Conservation (phyloP, 352 stramenopile genomes). For the Globisporangium nunn region DNA sequence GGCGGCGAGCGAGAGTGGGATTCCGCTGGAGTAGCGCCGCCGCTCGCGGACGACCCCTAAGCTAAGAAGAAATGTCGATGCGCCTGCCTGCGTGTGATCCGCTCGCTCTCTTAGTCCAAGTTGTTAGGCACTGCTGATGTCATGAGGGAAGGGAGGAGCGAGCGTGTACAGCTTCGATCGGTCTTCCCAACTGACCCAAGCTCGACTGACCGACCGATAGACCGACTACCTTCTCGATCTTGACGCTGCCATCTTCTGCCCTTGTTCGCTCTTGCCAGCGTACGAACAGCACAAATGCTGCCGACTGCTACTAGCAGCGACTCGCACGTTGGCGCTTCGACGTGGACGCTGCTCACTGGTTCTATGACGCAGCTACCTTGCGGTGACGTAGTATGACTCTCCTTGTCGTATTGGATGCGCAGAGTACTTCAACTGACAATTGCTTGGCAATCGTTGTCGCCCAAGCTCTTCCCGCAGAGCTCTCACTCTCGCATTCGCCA, state of each 20-base stretch:
- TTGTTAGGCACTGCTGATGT: no score
- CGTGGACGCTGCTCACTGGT: not conserved
- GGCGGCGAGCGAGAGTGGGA: not conserved
- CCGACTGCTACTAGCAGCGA: no score
- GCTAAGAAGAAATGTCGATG: not conserved
- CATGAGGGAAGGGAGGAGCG: no score
- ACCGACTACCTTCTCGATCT: no score
- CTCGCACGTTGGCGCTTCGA: not conserved
- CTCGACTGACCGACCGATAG: no score
- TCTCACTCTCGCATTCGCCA: constrained; percentile 9
- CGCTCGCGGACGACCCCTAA: not conserved
- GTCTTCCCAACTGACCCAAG: no score
- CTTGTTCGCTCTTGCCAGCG: no score
- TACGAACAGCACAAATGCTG: no score
- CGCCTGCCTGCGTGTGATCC: not conserved
- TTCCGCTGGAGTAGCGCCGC: not conserved
- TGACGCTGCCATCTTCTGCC: no score
- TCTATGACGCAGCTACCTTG: not conserved
- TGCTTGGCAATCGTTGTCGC: not conserved
- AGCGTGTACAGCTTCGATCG: no score
- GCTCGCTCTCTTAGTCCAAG: no score
- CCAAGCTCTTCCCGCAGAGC: not conserved
- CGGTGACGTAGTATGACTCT: not conserved
- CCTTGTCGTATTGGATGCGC: no score
- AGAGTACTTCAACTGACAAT: not conserved